phyloP scores from a whole-genome alignment of 169 alveolate genomes.

The Plasmodium billcollinsi region DNA sequence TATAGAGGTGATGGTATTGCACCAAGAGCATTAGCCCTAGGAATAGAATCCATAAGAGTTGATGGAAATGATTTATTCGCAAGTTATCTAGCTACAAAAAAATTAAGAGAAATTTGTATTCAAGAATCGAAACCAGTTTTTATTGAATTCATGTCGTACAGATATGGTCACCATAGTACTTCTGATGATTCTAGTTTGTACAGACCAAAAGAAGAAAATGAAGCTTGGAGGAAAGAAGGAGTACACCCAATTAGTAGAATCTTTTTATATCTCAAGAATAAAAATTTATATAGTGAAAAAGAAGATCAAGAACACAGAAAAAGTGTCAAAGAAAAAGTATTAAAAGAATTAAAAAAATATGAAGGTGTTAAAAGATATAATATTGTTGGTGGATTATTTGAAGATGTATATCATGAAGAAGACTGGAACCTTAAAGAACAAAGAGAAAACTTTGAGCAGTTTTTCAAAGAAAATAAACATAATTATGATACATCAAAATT shows the following conservation, averaged over 20 bases:
- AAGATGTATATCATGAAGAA: slow-evolving; percentile 92
- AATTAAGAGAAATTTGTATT: slow-evolving; percentile 92
- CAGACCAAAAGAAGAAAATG: slow-evolving; percentile 91
- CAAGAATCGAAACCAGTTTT: slow-evolving; percentile 89
- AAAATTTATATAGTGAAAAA: slow-evolving; percentile 81
- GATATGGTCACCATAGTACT: slow-evolving; percentile 97
- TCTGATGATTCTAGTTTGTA: slow-evolving; percentile 94
- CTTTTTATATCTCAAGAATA: slow-evolving; percentile 79
- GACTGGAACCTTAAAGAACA: slow-evolving; percentile 85
- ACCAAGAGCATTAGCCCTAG: slow-evolving; percentile 95
- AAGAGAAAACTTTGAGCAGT: slow-evolving; percentile 58
- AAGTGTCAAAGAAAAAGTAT: slow-evolving; percentile 85
- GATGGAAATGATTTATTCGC: slow-evolving; percentile 96
- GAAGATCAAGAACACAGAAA: slow-evolving; percentile 80
- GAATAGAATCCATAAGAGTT: slow-evolving; percentile 91
- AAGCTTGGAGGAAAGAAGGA: slow-evolving; percentile 89
- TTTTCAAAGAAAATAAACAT: slow-evolving; percentile 45
- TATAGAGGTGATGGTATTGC: slow-evolving; percentile 97
- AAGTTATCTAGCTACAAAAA: slow-evolving; percentile 92
- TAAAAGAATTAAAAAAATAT: slow-evolving; percentile 83
- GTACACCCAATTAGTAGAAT: slow-evolving; percentile 88
- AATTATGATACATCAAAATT: slow-evolving; percentile 58
- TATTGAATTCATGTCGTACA: slow-evolving; percentile 95
- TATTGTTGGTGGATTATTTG: slow-evolving; percentile 87
- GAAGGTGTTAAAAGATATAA: slow-evolving; percentile 81